Evolutionary conservation across 176 grass and related monocot species (phyloP), one percentile per base, ranked within the genome.

Genomic region (Ensete ventricosum): DNA sequence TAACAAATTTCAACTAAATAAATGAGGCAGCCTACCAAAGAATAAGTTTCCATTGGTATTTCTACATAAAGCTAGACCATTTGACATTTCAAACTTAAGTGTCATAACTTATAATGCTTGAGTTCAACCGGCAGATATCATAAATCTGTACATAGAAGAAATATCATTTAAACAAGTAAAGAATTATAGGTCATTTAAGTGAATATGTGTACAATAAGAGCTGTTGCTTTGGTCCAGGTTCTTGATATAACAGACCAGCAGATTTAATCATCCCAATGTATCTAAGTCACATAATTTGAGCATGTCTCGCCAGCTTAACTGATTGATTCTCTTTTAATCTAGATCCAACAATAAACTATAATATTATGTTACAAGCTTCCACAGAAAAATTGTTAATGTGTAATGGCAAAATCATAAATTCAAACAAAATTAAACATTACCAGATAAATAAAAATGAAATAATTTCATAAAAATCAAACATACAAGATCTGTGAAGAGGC

Each of bases 401-500:
- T 14, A n/a, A 13, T n/a, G 67, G 21, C 49, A 10, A 51, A 69
- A 69, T 34, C 16, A 51, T 27, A 23, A 19, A 73, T 53, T 29
- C 52, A 23, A 20, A 10, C 19, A n/a, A 64, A 1, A 52, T 75
- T 49, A 14, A 77, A 1, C 68, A 76, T 10, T 50, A 34, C 17
- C 70, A 53, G 67, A 60, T 72, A 24, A 54, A 85, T 54, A 64
- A 52, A 1, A 17, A 69, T 62, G 19, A n/a, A 13, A 64, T 76
- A 54, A 76, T 1, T 84, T 53, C 72, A 75, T 62, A 64, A 19
- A 69, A 69, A 73, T 2, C 27, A 13, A 79, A 78, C 88, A 83
- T 94, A 98, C 95, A 98, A 76, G 76, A 98, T 98, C 80, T 98
- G 95, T 68, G 95, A 89, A 62, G 95, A 93, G 48, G 95, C 85